These are phyloP conservation scores for Shiraia bambusicola DNA, from an alignment of 2,329 filamentous ascomycete genomes.

Conservation along the genomic window DNA sequence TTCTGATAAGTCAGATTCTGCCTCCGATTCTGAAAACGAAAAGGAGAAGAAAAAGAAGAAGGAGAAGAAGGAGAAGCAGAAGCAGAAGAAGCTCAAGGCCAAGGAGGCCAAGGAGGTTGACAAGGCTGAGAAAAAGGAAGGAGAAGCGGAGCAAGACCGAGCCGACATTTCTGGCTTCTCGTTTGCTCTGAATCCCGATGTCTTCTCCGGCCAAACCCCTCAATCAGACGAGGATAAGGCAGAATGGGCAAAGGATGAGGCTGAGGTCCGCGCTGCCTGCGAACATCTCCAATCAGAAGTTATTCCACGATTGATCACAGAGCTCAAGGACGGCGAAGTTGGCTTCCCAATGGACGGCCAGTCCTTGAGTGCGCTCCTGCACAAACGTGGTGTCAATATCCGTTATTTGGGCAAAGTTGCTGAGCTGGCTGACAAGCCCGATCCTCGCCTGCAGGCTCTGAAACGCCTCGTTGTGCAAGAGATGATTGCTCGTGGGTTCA, in stretches of 20 bases:
- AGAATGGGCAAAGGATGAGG: slow-evolving; percentile 79
- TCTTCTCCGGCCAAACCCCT: slow-evolving; percentile 87
- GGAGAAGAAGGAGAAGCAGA: slow-evolving; percentile 60
- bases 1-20: slow-evolving; percentile 28
- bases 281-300: slow-evolving; percentile 72
- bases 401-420: slow-evolving; percentile 90
- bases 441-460: slow-evolving; percentile 73
- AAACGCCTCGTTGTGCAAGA: slow-evolving; percentile 79
- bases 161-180: slow-evolving; percentile 86
- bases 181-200: slow-evolving; percentile 90
- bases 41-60: slow-evolving; percentile 43
- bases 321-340: slow-evolving; percentile 87
- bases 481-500: slow-evolving; percentile 94
- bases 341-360: slow-evolving; percentile 99
- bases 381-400: slow-evolving; percentile 96
- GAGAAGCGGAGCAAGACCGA: slow-evolving; percentile 57
- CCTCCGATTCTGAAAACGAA: slow-evolving; percentile 1
- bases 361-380: slow-evolving; percentile 81
- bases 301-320: slow-evolving; percentile 81
- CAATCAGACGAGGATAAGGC: slow-evolving; percentile 89
- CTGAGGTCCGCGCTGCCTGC: slow-evolving; percentile 82
- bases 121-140: slow-evolving; percentile 22
- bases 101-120: slow-evolving; percentile 17
- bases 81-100: slow-evolving; percentile 7
- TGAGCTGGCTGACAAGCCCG: slow-evolving; percentile 59